Evolutionary conservation across 2,329 filamentous ascomycete genomes (phyloP), one percentile per base, ranked within the genome.

Genomic region (Fusarium ramigenum): DNA sequence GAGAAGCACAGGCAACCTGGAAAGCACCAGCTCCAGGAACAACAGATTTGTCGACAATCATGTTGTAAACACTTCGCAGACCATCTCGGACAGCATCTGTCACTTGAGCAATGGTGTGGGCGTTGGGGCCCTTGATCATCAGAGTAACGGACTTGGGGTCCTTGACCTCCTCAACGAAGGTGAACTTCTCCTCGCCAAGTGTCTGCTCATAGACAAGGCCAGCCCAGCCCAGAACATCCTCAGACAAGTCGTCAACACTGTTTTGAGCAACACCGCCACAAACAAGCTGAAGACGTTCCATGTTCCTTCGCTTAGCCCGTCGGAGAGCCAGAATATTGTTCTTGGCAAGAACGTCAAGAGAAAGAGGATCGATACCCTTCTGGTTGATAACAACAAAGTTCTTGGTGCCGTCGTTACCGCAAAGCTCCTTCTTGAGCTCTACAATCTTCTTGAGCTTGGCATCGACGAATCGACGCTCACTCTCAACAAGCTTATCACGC

Each of bases 351-450:
- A 99, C 95, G 79, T 99, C 96, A 75, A 99, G 88, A 60, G 95
- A 98, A 70, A 99, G 87, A 28, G 96, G 96, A 82, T 99, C 96
- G 77, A 99, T 99, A 72, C 96, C 96, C 89, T 99, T 99, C 85
- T 99, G 96, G 87, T 99, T 99, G 84, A 99, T 94, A 79, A 99
- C 92, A 75, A 98, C 96, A 81, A 99, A 99, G 79, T 93, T 92
- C 88, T 98, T 98, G 85, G 94, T 96, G 14, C 92, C 91, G 79
- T 98, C 96, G 77, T 91, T 93, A 36, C 96, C 96, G 83, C 96
- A 99, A 19, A 98, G 94, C 83, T 97, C 91, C 87, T 98, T 97
- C 90, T 99, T 99, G 74, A 99, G 87, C 77, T 98, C 96, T 18
- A 99, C 93, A 82, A 99, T 98, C 87, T 97, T 98, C 84, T 95